Base-by-base conservation (phyloP, 2,329 filamentous ascomycete species). In the Plenodomus tracheiphilus region DNA sequence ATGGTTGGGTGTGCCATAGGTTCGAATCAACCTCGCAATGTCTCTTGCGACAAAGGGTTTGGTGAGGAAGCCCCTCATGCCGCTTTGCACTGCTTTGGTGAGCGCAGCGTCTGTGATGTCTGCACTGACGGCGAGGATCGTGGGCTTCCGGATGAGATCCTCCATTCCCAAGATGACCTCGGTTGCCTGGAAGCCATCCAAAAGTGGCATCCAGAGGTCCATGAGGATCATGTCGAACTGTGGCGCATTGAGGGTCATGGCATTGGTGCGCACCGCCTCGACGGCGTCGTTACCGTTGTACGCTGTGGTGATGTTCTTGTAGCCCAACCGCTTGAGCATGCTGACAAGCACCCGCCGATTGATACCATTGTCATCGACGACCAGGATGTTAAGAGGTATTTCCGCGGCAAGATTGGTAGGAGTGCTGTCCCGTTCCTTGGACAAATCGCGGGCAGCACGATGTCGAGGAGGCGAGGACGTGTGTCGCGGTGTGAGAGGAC, bases 191-290 rank as follows among this genome's bases (percentile, higher is more conserved):
- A 87, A 89, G 1, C 86, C 86, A 62, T 89, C 86, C 77, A 89
- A 85, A 55, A 84, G 77, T 1, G 86, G 86, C 85, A 89, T 89
- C 86, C 86, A 89, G 9, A 89, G 78, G 68, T 89, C 86, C 86
- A 89, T 89, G 37, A 89, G 72, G 19, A 89, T 78, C 2, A 87
- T 79, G 59, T 88, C 81, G 47, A 88, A 81, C 36, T 71, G 68
- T 16, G 65, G 54, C 21, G 56, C 63, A 21, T 54, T 43, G 46
- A 64, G 43, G 21, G 43, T 51, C 13, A 53, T 44, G 15, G 59
- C 52, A 20, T 73, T 68, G 41, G 76, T 75, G 43, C 74, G 69
- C 76, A 86, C 86, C 38, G 82, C 77, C 16, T 81, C 77, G 1
- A 89, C 84, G 0, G 86, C 86, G 62, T 89, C 84, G 39, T 80